Evolutionary conservation across 768 basidiomycete genomes (phyloP).

Genomic region (Suillus paluster): DNA sequence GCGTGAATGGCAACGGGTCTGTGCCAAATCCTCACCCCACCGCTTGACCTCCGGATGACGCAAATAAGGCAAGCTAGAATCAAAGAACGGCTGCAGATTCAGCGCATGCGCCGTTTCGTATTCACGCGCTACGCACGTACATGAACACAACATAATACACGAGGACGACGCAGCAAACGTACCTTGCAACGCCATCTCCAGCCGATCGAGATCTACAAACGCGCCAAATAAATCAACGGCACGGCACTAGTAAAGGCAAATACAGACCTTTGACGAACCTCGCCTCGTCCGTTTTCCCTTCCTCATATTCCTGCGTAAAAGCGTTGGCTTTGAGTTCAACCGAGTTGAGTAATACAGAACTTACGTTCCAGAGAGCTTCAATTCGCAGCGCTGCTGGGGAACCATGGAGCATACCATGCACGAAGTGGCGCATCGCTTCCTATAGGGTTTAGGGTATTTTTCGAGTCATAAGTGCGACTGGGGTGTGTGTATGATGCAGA

Average conservation of each 20-base stretch:
- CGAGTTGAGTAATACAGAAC: constrained; percentile 14
- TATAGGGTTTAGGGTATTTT: constrained; percentile 31
- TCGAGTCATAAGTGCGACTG: constrained; percentile 9
- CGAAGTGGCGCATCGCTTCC: constrained; percentile 91
- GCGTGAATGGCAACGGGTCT: neutral
- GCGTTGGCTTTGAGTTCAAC: neutral
- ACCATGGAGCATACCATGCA: constrained; percentile 86
- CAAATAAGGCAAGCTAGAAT: constrained; percentile 75
- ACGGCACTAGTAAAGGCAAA: neutral
- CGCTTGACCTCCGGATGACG: constrained; percentile 70
- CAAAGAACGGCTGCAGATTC: constrained; percentile 76
- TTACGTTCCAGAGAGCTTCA: constrained; percentile 70
- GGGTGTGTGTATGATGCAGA: neutral
- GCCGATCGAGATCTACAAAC: constrained; percentile 74
- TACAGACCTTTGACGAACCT: constrained; percentile 82
- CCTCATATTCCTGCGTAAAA: constrained; percentile 79
- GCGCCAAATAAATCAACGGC: neutral
- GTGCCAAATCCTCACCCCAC: constrained; percentile 60
- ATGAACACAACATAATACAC: neutral
- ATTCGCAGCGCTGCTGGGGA: constrained; percentile 72
- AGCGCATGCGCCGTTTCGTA: constrained; percentile 63
- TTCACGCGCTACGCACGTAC: constrained; percentile 56
- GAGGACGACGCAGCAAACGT: neutral
- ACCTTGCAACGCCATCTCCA: constrained; percentile 91
- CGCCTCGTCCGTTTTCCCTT: constrained; percentile 70